Percentiles rank a stretch among this genome's conserved stretches.
Conservation (phyloP, 2,329 filamentous ascomycete genomes). For the Albifimbria verrucaria region DNA sequence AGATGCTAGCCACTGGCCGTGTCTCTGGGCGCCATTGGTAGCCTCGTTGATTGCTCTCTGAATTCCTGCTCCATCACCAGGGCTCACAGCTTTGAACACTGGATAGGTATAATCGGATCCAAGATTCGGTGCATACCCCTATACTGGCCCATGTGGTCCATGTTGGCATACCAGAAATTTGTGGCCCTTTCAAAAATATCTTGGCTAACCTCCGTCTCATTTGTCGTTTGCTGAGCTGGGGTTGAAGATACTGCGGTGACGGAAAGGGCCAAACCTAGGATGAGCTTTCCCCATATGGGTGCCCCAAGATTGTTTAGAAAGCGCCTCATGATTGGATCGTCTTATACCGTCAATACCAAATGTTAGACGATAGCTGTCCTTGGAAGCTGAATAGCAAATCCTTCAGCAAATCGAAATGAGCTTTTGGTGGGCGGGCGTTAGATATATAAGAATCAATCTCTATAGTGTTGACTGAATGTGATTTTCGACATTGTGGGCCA, state of each 20-base stretch:
- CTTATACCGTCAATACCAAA: not conserved
- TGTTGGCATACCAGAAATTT: constrained; percentile 39
- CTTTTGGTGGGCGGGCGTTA: too few species aligned
- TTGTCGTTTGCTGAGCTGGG: not conserved
- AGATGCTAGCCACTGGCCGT: constrained; percentile 36
- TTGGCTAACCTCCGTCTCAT: not conserved
- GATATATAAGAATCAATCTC: too few species aligned
- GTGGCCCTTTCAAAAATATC: constrained; percentile 9
- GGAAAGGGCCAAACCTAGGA: not conserved
- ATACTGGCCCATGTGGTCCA: constrained; percentile 33
- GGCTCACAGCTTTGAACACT: constrained; percentile 33
- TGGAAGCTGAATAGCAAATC: too few species aligned
- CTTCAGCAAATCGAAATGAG: too few species aligned
- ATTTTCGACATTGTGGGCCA: too few species aligned
- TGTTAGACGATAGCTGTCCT: not conserved
- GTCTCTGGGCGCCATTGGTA: constrained; percentile 27
- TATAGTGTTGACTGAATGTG: too few species aligned
- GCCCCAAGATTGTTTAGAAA: not conserved
- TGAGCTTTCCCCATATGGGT: not conserved
- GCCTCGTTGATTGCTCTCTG: constrained; percentile 34
- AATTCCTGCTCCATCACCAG: constrained; percentile 34
- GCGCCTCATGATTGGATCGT: not conserved
- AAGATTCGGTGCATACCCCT: constrained; percentile 39
- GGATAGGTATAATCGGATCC: constrained; percentile 32
- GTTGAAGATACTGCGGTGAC: not conserved